Conservation (phyloP, 2,329 filamentous ascomycete genomes). For the Cordyceps farinosa region DNA sequence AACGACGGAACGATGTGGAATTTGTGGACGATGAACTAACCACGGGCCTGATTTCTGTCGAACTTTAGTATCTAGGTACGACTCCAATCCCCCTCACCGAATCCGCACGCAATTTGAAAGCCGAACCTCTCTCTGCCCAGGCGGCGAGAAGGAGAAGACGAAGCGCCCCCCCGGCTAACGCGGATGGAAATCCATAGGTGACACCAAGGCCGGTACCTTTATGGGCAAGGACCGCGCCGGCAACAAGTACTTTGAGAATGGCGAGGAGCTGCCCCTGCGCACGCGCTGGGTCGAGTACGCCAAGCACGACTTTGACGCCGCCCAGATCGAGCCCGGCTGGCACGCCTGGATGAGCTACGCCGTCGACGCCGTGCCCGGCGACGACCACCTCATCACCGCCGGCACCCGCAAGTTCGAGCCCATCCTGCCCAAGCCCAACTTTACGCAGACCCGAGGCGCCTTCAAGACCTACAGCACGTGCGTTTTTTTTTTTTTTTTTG, state of each 20-base stretch:
- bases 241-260: conserved; percentile 98
- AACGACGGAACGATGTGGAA: conserved; percentile 20
- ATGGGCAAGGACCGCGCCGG: conserved; percentile 85
- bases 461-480: conserved; percentile 96
- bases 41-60: neutral
- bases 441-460: conserved; percentile 71
- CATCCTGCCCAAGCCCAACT: conserved; percentile 65
- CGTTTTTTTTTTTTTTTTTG: conserved; percentile 38
- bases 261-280: conserved; percentile 89
- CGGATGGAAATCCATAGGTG: conserved; percentile 53
- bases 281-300: conserved; percentile 98
- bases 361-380: conserved; percentile 78
- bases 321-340: conserved; percentile 93
- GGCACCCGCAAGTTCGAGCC: conserved; percentile 73
- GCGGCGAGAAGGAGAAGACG: neutral
- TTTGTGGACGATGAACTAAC: neutral
- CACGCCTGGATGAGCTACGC: conserved; percentile 96
- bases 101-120: conserved; percentile 11
- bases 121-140: no score
- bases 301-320: conserved; percentile 75
- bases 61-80: conserved; percentile 54
- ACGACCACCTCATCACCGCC: conserved; percentile 69
- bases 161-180: neutral
- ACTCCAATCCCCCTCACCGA: neutral
- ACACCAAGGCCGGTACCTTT: conserved; percentile 89